Conservation (phyloP, 176 grass and related monocot species). For the Alloteropsis semialata region DNA sequence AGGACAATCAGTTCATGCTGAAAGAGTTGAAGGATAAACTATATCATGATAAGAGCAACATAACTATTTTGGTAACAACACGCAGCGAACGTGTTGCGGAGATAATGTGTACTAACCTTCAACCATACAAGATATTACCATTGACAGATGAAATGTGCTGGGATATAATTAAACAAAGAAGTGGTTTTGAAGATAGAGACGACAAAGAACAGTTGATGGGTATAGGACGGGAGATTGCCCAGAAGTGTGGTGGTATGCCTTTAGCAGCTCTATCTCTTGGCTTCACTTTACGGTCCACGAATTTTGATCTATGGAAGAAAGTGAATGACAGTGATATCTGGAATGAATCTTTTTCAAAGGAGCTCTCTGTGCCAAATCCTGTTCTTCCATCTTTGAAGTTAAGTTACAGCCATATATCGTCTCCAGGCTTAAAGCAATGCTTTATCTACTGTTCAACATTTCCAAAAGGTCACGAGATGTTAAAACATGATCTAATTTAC, state of each 20-base stretch:
- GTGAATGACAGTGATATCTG: neutral
- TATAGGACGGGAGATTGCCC: neutral
- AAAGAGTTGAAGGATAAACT: neutral
- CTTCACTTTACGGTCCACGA: neutral
- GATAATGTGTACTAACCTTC: neutral
- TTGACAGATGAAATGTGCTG: neutral
- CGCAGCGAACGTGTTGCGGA: neutral
- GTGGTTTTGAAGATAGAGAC: neutral
- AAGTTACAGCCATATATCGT: neutral
- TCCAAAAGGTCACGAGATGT: neutral
- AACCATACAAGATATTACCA: neutral
- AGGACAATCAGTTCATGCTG: neutral
- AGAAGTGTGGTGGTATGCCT: slow-evolving; percentile 3
- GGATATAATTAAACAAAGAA: neutral
- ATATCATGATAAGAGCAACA: neutral
- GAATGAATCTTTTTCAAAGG: neutral
- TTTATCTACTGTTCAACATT: slow-evolving; percentile 18
- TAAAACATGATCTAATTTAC: neutral
- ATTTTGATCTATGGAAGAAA: neutral
- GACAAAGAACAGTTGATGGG: neutral
- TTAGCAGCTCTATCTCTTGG: slow-evolving; percentile 18
- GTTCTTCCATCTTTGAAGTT: neutral
- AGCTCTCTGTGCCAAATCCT: neutral
- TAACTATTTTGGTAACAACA: neutral
- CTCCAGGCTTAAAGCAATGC: neutral